phyloP scores from a whole-genome alignment of 352 stramenopile species.

The Phytopythium montanum region DNA sequence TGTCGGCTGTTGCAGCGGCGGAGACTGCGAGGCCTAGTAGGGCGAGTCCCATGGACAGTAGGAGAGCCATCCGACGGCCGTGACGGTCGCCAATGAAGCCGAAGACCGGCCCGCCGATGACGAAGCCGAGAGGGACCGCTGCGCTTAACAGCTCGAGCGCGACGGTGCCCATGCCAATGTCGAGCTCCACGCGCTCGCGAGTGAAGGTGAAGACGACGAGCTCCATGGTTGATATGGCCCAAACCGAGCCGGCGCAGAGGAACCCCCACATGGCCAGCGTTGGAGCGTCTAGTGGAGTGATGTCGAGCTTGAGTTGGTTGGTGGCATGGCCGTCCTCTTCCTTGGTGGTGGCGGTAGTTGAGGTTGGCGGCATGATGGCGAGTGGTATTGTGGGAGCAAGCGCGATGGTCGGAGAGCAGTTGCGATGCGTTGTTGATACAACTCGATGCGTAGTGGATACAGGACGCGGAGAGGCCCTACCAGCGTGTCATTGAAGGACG shows the following conservation, averaged over 20 bases:
- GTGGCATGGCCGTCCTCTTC: too few species aligned
- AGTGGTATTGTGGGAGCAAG: too few species aligned
- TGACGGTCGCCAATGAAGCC: constrained; percentile 25
- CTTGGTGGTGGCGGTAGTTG: too few species aligned
- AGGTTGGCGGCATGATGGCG: too few species aligned
- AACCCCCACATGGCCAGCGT: constrained; percentile 27
- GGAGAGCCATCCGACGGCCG: constrained; percentile 24
- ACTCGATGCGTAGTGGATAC: too few species aligned
- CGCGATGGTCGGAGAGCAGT: too few species aligned
- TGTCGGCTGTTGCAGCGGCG: constrained; percentile 12
- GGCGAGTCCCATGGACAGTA: constrained; percentile 28
- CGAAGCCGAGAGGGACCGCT: constrained; percentile 18
- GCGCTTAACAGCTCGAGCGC: constrained; percentile 28
- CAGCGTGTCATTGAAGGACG: too few species aligned
- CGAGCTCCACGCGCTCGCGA: constrained; percentile 18
- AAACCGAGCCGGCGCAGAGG: constrained; percentile 24
- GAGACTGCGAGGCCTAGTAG: constrained; percentile 23
- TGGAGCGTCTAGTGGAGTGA: too few species aligned
- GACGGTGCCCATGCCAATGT: constrained; percentile 20
- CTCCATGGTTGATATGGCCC: constrained; percentile 35
- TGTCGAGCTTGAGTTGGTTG: too few species aligned
- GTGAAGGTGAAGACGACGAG: constrained; percentile 39
- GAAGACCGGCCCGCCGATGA: constrained; percentile 30
- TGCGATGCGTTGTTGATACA: too few species aligned
- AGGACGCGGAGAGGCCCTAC: too few species aligned